These are phyloP conservation scores for Beta vulgaris DNA, from an alignment of 148 eudicot species.

Conservation along the genomic window DNA sequence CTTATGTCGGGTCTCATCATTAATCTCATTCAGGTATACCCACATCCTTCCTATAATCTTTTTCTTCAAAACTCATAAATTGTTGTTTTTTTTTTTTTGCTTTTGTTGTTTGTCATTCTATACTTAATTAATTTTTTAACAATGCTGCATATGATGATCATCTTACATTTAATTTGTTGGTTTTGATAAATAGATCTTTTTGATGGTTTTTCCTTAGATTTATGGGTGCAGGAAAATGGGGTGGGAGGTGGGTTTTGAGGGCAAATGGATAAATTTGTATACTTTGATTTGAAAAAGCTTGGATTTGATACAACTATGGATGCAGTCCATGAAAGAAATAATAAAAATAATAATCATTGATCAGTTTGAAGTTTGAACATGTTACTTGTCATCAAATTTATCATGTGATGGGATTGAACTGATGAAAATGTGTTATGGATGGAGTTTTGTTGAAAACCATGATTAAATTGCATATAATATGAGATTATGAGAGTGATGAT, in stretches of 20 bases:
- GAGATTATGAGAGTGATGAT: neutral
- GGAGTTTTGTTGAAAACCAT: neutral
- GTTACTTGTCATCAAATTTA: neutral
- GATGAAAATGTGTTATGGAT: neutral
- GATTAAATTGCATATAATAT: neutral
- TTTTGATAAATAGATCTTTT: neutral
- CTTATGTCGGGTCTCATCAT: conserved; percentile 64
- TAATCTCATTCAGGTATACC: conserved; percentile 65
- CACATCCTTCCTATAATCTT: too few relatives aligned
- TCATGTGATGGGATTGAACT: neutral
- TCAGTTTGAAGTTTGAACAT: too few relatives aligned
- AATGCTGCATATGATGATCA: too few relatives aligned
- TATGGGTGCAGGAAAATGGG: too few relatives aligned
- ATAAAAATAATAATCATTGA: too few relatives aligned
- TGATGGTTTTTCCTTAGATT: neutral
- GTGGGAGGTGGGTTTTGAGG: too few relatives aligned
- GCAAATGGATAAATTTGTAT: too few relatives aligned
- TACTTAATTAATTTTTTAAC: too few relatives aligned
- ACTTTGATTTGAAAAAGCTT: too few relatives aligned
- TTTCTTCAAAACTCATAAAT: neutral
- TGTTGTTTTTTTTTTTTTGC: neutral
- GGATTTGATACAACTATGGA: too few relatives aligned
- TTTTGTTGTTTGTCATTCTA: too few relatives aligned
- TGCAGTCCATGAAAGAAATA: too few relatives aligned
- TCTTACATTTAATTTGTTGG: neutral